Evolutionary conservation across 2,329 filamentous ascomycete species (phyloP).

Genomic region (Pestalotiopsis sp.): DNA sequence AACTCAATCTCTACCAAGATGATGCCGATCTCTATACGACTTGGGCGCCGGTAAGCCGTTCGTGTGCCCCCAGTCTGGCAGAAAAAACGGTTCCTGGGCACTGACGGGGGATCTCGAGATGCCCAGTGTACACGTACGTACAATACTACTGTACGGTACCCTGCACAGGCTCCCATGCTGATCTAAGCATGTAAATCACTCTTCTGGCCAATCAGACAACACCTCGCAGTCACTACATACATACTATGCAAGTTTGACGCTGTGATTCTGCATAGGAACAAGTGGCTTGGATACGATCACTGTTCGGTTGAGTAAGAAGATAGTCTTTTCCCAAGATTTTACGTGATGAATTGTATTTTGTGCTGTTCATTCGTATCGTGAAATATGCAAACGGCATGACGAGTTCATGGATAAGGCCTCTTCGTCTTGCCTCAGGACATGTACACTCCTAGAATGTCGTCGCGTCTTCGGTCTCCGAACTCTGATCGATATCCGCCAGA

Average conservation of each 20-base stretch:
- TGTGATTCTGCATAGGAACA: neutral
- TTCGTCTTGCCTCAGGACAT: neutral
- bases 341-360: too few relatives aligned
- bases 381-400: too few relatives aligned
- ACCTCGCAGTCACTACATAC: neutral
- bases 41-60: neutral
- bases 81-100: neutral
- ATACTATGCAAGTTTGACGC: neutral
- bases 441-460: neutral
- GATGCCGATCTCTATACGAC: conserved; percentile 6
- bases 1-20: conserved; percentile 6
- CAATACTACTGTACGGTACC: neutral
- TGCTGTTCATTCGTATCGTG: too few relatives aligned
- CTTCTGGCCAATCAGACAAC: neutral
- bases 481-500: neutral
- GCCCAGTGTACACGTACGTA: neutral
- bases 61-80: neutral
- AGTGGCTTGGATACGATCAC: too few relatives aligned
- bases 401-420: neutral
- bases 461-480: neutral
- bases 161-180: neutral
- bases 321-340: too few relatives aligned
- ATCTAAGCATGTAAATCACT: neutral
- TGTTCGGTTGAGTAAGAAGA: too few relatives aligned
- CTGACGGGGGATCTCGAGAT: neutral